Evolutionary conservation across 1,284 basidiomycete species (phyloP).

Genomic region (Entoloma clypeatum): DNA sequence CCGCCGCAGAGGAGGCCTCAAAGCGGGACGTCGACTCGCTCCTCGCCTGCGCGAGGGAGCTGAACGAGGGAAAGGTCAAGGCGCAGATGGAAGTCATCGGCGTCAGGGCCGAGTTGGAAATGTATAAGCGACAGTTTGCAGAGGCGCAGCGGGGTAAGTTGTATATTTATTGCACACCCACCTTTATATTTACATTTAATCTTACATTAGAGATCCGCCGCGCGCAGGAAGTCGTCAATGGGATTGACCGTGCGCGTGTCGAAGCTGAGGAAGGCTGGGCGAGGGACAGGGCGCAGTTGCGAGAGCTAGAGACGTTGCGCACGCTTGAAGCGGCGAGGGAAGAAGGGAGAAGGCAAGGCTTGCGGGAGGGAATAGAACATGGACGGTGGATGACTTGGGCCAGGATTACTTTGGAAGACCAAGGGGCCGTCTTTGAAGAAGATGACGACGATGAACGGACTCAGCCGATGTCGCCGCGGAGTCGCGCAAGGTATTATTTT

Average conservation of each 20-base stretch:
- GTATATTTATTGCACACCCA: slow-evolving; percentile 1
- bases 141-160: slow-evolving; percentile 36
- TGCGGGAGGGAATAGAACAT: slow-evolving; percentile 34
- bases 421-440: slow-evolving; percentile 1
- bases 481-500: not conserved
- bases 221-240: slow-evolving; percentile 37
- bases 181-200: not conserved
- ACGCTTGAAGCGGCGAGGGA: slow-evolving; percentile 37
- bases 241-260: slow-evolving; percentile 33
- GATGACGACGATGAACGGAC: not conserved
- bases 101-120: slow-evolving; percentile 31
- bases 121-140: slow-evolving; percentile 39
- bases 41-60: too few species aligned
- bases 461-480: too few species aligned
- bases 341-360: slow-evolving; percentile 38
- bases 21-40: too few species aligned
- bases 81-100: too few species aligned
- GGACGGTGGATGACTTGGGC: slow-evolving; percentile 26
- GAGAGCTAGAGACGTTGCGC: slow-evolving; percentile 32
- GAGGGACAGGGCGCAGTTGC: slow-evolving; percentile 30
- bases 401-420: not conserved
- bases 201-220: slow-evolving; percentile 32
- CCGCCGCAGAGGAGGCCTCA: too few species aligned
- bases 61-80: too few species aligned
- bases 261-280: slow-evolving; percentile 35